These are phyloP conservation scores for Arxiozyma slooffiae DNA, from an alignment of 1,139 yeast species.

Conservation along the genomic window DNA sequence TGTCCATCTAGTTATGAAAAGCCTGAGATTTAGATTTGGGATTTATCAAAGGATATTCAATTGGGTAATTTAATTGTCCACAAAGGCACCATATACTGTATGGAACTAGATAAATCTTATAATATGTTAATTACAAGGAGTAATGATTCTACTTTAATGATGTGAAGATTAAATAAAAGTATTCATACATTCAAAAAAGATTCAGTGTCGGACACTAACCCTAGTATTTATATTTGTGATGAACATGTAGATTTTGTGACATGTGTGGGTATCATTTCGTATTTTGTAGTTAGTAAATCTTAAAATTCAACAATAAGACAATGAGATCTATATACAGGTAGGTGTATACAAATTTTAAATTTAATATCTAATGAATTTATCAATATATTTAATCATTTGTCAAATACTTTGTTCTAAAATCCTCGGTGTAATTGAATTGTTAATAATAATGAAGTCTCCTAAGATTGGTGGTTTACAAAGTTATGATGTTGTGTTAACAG, in stretches of 20 bases:
- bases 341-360: conserved; percentile 33
- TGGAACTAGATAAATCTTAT: conserved; percentile 44
- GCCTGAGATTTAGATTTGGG: conserved; percentile 82
- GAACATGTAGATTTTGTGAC: conserved; percentile 59
- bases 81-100: conserved; percentile 45
- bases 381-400: not conserved
- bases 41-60: conserved; percentile 46
- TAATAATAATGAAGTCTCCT: conserved; percentile 9
- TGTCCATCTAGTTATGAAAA: conserved; percentile 69
- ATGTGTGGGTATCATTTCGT: conserved; percentile 51
- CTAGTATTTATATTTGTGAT: conserved; percentile 41
- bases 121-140: conserved; percentile 50
- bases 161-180: conserved; percentile 44
- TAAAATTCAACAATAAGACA: conserved; percentile 76
- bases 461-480: conserved; percentile 35
- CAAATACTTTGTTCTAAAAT: not conserved
- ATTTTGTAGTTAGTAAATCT: conserved; percentile 65
- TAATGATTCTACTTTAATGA: conserved; percentile 47
- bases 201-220: conserved; percentile 20
- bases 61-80: conserved; percentile 46
- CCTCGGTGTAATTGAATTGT: not conserved
- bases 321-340: conserved; percentile 84
- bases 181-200: conserved; percentile 20
- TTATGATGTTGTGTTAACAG: conserved; percentile 61
- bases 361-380: conserved; percentile 12